Evolutionary conservation across 257 asterid species (phyloP).

Genomic region (Jaltomata sinuosa): DNA sequence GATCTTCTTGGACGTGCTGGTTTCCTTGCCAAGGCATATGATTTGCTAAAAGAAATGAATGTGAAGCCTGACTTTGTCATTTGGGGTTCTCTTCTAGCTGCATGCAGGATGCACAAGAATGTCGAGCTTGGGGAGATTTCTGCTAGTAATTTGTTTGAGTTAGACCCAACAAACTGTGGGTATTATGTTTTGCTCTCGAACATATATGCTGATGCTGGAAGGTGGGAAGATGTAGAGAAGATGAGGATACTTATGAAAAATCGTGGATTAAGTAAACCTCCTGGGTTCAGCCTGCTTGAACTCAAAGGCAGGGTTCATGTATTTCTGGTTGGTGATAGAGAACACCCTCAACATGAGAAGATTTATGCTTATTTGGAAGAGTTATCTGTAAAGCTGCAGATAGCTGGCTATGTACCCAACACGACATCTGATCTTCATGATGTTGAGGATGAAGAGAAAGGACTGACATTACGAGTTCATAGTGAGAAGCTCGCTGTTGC

Average conservation of each 20-base stretch:
- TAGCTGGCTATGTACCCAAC: slow-evolving; percentile 58
- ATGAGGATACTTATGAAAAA: slow-evolving; percentile 54
- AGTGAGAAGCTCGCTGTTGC: slow-evolving; percentile 92
- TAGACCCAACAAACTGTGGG: slow-evolving; percentile 73
- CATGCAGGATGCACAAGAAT: slow-evolving; percentile 78
- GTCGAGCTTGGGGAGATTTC: slow-evolving; percentile 77
- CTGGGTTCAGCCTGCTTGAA: slow-evolving; percentile 81
- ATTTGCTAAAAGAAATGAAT: slow-evolving; percentile 66
- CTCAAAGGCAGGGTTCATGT: slow-evolving; percentile 55
- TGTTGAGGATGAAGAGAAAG: slow-evolving; percentile 86
- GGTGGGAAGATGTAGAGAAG: slow-evolving; percentile 82
- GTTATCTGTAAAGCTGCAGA: slow-evolving; percentile 50
- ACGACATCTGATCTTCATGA: slow-evolving; percentile 70
- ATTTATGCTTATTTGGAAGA: slow-evolving; percentile 54
- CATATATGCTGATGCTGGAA: slow-evolving; percentile 84
- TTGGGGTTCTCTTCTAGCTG: slow-evolving; percentile 88
- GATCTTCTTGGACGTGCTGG: slow-evolving; percentile 98
- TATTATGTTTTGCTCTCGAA: slow-evolving; percentile 75
- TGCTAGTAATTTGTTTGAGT: slow-evolving; percentile 61
- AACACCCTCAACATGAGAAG: slow-evolving; percentile 57
- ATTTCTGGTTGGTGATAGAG: slow-evolving; percentile 66
- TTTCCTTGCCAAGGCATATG: slow-evolving; percentile 56
- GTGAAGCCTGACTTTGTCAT: slow-evolving; percentile 65
- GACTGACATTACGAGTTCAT: slow-evolving; percentile 47
- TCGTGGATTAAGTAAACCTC: slow-evolving; percentile 65